Evolutionary conservation across 2,329 filamentous ascomycete species (phyloP), one percentile per base, ranked within the genome.

Genomic region (Cercospora citrullina): DNA sequence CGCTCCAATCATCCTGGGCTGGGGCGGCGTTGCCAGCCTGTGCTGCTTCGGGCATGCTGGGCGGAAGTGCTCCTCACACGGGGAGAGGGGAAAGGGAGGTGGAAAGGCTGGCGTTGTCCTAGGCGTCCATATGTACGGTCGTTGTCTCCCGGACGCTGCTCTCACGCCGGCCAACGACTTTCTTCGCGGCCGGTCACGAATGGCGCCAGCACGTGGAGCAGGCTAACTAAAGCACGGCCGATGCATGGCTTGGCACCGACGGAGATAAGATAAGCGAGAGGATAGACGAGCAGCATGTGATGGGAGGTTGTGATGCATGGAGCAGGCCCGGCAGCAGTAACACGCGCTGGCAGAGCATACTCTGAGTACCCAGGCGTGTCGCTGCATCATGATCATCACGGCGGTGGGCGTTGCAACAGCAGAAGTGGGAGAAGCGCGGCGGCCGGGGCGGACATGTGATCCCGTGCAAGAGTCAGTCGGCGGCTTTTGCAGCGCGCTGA

Each of bases 1-100:
- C 66, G 45, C 72, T 72, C 75, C 75, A 77, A 48, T 68, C 64
- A 33, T 69, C 65, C 60, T 67, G 58, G 21, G 59, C 51, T 6
- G 39, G 53, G 10, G 63, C 57, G 51, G 31, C 33, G 59, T 59
- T 51, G 26, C 30, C 67, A 23, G 58, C 45, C 45, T 26, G 53
- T 60, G 65, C 42, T 42, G 63, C 60, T 21, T 63, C 59, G n/a
- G 67, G 59, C 67, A 68, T 68, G 10, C 23, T 55, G 63, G 21
- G 48, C 30, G 18, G 12, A 14, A n/a, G 48, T 57, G 48, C 42
- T 53, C 26, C 26, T 42, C 36, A n/a, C 39, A 26, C 48, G 53
- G 21, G 42, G 28, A 31, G n/a, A 55, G 31, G 31, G 6, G 6
- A 23, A 18, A 28, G 16, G 18, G 45, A 21, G 30, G 45, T 30